Evolutionary conservation across 2,329 filamentous ascomycete species (phyloP), one percentile per base, ranked within the genome.

Genomic region (Arthroderma sp.): DNA sequence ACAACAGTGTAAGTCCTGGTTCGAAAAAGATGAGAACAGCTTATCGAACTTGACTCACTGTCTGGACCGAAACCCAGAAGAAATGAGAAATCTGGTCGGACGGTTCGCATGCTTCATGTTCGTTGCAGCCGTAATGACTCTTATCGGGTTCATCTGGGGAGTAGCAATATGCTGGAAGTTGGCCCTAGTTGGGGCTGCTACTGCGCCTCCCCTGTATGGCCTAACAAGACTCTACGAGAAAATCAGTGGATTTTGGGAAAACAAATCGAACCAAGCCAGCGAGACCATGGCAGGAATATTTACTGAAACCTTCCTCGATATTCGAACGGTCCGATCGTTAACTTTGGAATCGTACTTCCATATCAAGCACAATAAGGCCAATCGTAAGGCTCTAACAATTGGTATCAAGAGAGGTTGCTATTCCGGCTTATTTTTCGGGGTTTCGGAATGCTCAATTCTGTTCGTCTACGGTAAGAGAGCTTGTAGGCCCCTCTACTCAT

Each of bases 71-170:
- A 87, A 88, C 64, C 87, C 86, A 0, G 90, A 97, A 67, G 89
- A 95, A 67, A 91, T 93, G 81, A 81, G 87, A 7, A 90, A 88
- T 63, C 74, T 97, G 0, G 77, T 95, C 0, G 86, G 87, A 1
- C 81, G 86, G 1, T 95, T 95, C 65, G 77, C 85, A 0, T 85
- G 86, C 1, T 81, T 86, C 56, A 70, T 86, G 0, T 76, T 91
- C 13, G 81, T 85, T 8, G 83, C 87, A 2, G 66, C 76, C 0
- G 71, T 82, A 55, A 91, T 95, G 78, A 77, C 87, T 17, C 58
- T 73, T 0, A 79, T 86, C n/a, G 83, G 88, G 0, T 65, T 93
- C 5, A 65, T 79, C 1, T 96, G 90, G 91, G 84, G 88, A 2
- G 69, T 94, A 15, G 68, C 77, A 0, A 79, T 86, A 31, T 85